Conservation (phyloP, 1,284 basidiomycete species). For the Ganoderma lingzhi region DNA sequence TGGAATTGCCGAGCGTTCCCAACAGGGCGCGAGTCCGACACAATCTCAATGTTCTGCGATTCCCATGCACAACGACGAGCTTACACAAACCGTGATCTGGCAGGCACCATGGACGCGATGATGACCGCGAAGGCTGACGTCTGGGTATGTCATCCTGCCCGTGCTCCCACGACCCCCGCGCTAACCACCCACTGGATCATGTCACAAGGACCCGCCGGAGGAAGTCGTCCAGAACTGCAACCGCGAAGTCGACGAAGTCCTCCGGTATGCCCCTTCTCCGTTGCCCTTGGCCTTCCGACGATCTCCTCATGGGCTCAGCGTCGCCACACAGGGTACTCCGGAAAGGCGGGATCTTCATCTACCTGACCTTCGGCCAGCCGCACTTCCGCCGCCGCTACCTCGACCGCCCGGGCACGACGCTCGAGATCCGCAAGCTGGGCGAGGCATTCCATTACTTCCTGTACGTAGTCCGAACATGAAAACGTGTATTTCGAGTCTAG, state of each 20-base stretch:
- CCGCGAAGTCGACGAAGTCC: constrained; percentile 82
- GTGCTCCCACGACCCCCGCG: background rate
- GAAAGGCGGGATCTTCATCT: constrained; percentile 75
- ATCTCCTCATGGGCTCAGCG: background rate
- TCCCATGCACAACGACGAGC: background rate
- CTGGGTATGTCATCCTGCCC: constrained; percentile 67
- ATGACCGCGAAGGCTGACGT: constrained; percentile 89
- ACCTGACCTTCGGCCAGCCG: constrained; percentile 92
- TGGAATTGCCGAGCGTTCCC: too few species aligned
- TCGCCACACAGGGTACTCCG: constrained; percentile 64
- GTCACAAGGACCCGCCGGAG: constrained; percentile 77
- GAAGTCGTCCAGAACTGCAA: constrained; percentile 81
- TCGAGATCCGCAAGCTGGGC: constrained; percentile 73
- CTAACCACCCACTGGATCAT: background rate
- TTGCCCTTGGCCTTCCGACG: background rate
- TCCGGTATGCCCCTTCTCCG: constrained; percentile 59
- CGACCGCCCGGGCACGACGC: constrained; percentile 56
- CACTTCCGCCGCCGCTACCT: constrained; percentile 86
- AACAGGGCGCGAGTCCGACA: background rate
- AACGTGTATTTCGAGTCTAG: constrained; percentile 8
- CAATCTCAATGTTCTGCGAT: background rate
- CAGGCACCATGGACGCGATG: constrained; percentile 94
- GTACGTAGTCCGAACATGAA: constrained; percentile 55
- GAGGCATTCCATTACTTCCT: constrained; percentile 90
- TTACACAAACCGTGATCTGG: background rate